These are phyloP conservation scores for Phallus indusiatus DNA, from an alignment of 768 basidiomycete species.

Conservation along the genomic window DNA sequence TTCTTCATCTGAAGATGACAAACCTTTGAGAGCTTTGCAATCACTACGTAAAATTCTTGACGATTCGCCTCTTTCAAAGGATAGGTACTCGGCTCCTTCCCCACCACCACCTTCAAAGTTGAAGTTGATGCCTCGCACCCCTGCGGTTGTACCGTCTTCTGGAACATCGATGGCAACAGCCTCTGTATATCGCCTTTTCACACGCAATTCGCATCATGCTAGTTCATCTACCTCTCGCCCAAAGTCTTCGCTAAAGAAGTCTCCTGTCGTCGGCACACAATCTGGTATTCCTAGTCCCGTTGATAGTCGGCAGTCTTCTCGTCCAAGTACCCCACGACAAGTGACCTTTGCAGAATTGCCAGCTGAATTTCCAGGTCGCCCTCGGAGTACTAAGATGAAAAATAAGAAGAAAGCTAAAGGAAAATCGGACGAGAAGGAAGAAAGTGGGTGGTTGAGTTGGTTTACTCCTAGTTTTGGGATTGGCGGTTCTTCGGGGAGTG, in stretches of 20 bases:
- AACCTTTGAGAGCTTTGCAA: slow-evolving; percentile 54
- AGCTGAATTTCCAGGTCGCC: slow-evolving; percentile 24
- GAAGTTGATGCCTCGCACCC: slow-evolving; percentile 31
- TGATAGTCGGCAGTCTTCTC: slow-evolving; percentile 40
- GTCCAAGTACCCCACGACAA: slow-evolving; percentile 72
- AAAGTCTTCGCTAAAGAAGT: slow-evolving; percentile 34
- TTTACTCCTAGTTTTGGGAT: slow-evolving; percentile 16
- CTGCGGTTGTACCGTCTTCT: slow-evolving; percentile 40
- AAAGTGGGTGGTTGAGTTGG: slow-evolving; percentile 17
- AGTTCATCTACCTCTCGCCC: slow-evolving; percentile 61
- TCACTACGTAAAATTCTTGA: slow-evolving; percentile 65
- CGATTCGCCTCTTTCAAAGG: slow-evolving; percentile 21
- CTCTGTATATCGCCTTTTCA: slow-evolving; percentile 67
- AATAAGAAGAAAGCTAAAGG: slow-evolving; percentile 14
- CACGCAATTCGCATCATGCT: slow-evolving; percentile 43
- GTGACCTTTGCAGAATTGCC: slow-evolving; percentile 42
- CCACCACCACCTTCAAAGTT: slow-evolving; percentile 25
- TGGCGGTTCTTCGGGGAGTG: slow-evolving; percentile 25
- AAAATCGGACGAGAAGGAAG: slow-evolving; percentile 27
- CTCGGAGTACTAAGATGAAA: slow-evolving; percentile 18
- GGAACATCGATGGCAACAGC: slow-evolving; percentile 72
- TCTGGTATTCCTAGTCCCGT: slow-evolving; percentile 21
- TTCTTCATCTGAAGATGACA: slow-evolving; percentile 36
- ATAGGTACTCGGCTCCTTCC: slow-evolving; percentile 12
- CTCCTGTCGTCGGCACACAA: slow-evolving; percentile 25